Percentiles rank a stretch among this genome's conserved stretches.
These are phyloP conservation scores for Cyclotella choctawhatcheeana DNA, from an alignment of 108 stramenopile species.

Conservation along the genomic window DNA sequence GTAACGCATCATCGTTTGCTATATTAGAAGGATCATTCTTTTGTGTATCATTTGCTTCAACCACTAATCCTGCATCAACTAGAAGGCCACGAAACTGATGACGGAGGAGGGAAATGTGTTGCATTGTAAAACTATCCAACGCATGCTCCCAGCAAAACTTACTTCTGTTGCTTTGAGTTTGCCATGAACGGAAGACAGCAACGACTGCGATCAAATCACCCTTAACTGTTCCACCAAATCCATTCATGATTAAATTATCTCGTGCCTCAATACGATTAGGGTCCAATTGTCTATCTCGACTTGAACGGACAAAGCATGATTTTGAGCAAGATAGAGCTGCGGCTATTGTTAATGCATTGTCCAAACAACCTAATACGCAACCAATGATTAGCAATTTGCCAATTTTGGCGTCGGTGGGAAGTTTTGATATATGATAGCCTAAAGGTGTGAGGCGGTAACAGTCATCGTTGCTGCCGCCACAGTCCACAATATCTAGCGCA, in stretches of 20 bases:
- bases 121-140: conserved; percentile 45
- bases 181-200: conserved; percentile 64
- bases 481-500: conserved; percentile 50
- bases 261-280: conserved; percentile 27
- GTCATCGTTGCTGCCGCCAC: conserved; percentile 13
- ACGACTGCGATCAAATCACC: conserved; percentile 71
- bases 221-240: conserved; percentile 66
- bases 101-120: conserved; percentile 54
- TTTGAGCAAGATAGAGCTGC: conserved; percentile 62
- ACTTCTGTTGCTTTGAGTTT: conserved; percentile 18
- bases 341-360: conserved; percentile 75
- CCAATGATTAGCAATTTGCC: conserved; percentile 80
- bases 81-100: conserved; percentile 55
- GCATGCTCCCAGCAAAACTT: conserved; percentile 51
- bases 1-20: conserved; percentile 55
- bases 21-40: conserved; percentile 33
- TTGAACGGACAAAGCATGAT: conserved; percentile 41
- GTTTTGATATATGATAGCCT: conserved; percentile 80
- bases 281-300: conserved; percentile 11
- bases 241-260: conserved; percentile 55
- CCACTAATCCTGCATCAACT: conserved; percentile 59
- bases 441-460: conserved; percentile 82
- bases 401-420: conserved; percentile 88
- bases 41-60: conserved; percentile 1
- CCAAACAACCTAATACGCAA: conserved; percentile 68